Percentiles rank a stretch among this genome's conserved stretches.
These are phyloP conservation scores for Aspergillus sergii DNA, from an alignment of 2,329 filamentous ascomycete species.

Conservation along the genomic window DNA sequence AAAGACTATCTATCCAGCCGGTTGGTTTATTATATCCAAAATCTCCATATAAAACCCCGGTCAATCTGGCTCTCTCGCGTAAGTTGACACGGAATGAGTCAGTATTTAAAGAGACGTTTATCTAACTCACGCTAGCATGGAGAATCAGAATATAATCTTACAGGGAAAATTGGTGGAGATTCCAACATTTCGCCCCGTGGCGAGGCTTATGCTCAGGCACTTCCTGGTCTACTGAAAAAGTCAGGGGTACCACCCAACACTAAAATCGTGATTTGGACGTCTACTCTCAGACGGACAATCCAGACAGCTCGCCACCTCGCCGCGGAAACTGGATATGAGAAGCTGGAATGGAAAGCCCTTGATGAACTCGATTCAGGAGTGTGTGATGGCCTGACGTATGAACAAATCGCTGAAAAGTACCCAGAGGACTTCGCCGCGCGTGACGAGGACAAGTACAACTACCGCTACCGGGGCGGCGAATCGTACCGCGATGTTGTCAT, in stretches of 20 bases:
- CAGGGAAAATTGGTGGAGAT: slow-evolving; percentile 90
- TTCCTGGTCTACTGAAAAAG: slow-evolving; percentile 81
- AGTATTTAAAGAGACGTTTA: background rate
- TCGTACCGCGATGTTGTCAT: slow-evolving; percentile 97
- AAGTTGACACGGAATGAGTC: slow-evolving; percentile 42
- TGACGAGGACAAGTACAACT: slow-evolving; percentile 99
- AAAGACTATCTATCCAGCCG: slow-evolving; percentile 95
- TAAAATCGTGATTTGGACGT: slow-evolving; percentile 73
- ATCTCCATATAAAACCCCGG: slow-evolving; percentile 92
- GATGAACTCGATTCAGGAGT: slow-evolving; percentile 96
- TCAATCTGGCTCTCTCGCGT: slow-evolving; percentile 96
- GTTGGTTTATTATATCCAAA: slow-evolving; percentile 98
- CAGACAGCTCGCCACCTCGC: slow-evolving; percentile 85
- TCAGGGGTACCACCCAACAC: slow-evolving; percentile 74
- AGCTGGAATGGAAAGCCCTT: slow-evolving; percentile 97
- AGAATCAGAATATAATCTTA: slow-evolving; percentile 89
- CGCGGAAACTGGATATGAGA: slow-evolving; percentile 71
- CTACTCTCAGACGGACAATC: slow-evolving; percentile 80
- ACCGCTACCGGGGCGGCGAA: slow-evolving; percentile 95
- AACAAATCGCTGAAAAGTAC: slow-evolving; percentile 86
- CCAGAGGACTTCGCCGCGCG: slow-evolving; percentile 94
- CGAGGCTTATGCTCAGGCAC: slow-evolving; percentile 79
- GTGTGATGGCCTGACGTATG: slow-evolving; percentile 94
- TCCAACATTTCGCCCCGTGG: slow-evolving; percentile 83
- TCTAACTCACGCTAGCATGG: slow-evolving; percentile 67